Evolutionary conservation across 164 flowering plant species (phyloP), one percentile per base, ranked within the genome.

Genomic region (Annona cherimola): DNA sequence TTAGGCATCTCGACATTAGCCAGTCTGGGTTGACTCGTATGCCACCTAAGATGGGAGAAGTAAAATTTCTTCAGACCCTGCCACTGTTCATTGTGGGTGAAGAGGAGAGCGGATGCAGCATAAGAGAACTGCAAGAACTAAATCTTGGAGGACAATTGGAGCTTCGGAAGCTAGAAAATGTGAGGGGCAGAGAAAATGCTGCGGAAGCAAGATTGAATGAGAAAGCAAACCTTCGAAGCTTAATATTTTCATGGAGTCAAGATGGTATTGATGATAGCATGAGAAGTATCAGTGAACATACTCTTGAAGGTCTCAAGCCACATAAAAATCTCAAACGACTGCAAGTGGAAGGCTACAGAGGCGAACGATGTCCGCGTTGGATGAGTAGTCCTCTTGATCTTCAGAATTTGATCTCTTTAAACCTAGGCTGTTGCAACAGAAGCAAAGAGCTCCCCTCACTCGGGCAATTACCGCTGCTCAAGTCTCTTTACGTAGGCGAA

Each of bases 291-390:
- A 18, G 16, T 4, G 66, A 60, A 14, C 69, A 74, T 2, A 39
- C 73, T 12, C 67, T 81, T 12, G 18, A 45, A 8, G 6, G 67
- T 19, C 80, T 81, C n/a, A 18, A 77, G 14, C 84, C 86, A 16
- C 75, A 77, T 41, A 1, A 2, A 61, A 69, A 70, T 67, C 42
- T 81, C 16, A 70, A 76, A 42, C 71, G 20, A 9, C 45, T 83
- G 68, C 16, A 3, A 1, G 42, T 83, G 18, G 19, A 42, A 3
- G 69, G 50, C 0, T 83, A 75, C 46, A 42, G 45, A 2, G 86
- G 84, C 12, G 5, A 12, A 5, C 26, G 1, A 1, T 73, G 79
- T 39, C 83, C 84, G 35, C 0, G 18, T 19, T 81, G 84, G 86
- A 39, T 65, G 60, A 39, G 3, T 2, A 26, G 45, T 45, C 26